These are phyloP conservation scores for Leishmania guyanensis DNA, from an alignment of 208 protist species.

Conservation along the genomic window DNA sequence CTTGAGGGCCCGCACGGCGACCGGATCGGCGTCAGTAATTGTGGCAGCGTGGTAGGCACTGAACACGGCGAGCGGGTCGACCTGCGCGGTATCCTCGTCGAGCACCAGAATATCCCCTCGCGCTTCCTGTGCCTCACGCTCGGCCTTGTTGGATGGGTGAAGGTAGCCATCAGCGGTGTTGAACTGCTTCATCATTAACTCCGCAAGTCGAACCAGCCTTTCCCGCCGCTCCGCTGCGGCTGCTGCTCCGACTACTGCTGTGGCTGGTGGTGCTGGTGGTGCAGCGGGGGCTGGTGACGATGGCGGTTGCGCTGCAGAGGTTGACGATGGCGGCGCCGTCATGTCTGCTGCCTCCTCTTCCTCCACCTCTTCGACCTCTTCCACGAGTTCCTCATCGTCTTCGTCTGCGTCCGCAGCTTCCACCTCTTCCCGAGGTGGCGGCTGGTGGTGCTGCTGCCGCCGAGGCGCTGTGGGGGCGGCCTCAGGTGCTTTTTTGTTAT, in stretches of 20 bases:
- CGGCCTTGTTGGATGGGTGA: constrained; percentile 43
- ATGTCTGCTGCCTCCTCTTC: constrained; percentile 22
- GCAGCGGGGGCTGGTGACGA: constrained; percentile 4
- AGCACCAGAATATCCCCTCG: constrained; percentile 60
- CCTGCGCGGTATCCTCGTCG: constrained; percentile 73
- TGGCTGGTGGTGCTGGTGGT: constrained; percentile 7
- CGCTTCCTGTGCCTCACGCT: constrained; percentile 62
- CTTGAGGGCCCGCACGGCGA: constrained; percentile 68
- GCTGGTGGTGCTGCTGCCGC: constrained; percentile 1
- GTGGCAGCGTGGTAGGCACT: constrained; percentile 59
- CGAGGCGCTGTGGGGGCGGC: constrained; percentile 3
- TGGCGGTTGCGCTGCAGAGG: not conserved
- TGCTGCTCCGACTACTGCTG: constrained; percentile 13
- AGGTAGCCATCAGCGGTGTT: constrained; percentile 86
- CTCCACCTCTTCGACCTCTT: constrained; percentile 44
- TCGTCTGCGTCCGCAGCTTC: constrained; percentile 5
- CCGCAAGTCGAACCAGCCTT: constrained; percentile 54
- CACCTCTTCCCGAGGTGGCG: not conserved
- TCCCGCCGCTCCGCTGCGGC: constrained; percentile 22
- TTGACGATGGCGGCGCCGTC: not conserved
- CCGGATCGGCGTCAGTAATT: constrained; percentile 41
- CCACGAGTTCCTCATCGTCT: constrained; percentile 25
- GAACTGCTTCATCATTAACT: constrained; percentile 84
- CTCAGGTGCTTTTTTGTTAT: not conserved
- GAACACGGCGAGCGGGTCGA: constrained; percentile 81